phyloP scores from a whole-genome alignment of 1,284 basidiomycete species.

The Pseudozyma tsukubaensis region DNA sequence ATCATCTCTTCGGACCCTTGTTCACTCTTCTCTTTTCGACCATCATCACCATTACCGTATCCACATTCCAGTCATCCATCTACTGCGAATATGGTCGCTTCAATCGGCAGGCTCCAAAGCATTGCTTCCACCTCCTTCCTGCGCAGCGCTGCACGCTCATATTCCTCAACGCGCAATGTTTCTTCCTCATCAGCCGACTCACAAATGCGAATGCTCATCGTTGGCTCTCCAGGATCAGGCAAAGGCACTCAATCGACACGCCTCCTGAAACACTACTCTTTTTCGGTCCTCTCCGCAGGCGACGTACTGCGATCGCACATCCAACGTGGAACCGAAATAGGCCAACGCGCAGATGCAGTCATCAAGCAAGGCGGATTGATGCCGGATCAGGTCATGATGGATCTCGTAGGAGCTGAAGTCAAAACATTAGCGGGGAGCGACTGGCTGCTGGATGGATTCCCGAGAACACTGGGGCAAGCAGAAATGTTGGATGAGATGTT shows the following conservation, averaged over 20 bases:
- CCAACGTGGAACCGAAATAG: constrained; percentile 51
- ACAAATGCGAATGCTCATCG: constrained; percentile 63
- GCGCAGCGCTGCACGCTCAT: constrained; percentile 6
- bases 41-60: background rate
- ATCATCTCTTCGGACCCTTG: background rate
- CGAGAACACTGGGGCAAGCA: constrained; percentile 90
- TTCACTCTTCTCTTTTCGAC: background rate
- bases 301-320: constrained; percentile 65
- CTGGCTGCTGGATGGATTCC: constrained; percentile 97
- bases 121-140: background rate
- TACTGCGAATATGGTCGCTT: too few species aligned
- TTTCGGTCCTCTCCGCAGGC: constrained; percentile 57
- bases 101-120: background rate
- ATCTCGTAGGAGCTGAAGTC: constrained; percentile 54
- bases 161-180: constrained; percentile 3
- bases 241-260: constrained; percentile 65
- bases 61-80: too few species aligned
- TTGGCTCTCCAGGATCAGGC: constrained; percentile 65
- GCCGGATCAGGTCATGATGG: constrained; percentile 67
- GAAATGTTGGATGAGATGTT: constrained; percentile 77
- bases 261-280: constrained; percentile 43
- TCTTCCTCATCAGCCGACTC: constrained; percentile 1
- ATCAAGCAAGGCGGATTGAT: constrained; percentile 63
- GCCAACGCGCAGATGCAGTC: constrained; percentile 50
- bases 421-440: constrained; percentile 70